Base-by-base conservation (phyloP, 2,329 filamentous ascomycete species). In the Aspergillus candidus region DNA sequence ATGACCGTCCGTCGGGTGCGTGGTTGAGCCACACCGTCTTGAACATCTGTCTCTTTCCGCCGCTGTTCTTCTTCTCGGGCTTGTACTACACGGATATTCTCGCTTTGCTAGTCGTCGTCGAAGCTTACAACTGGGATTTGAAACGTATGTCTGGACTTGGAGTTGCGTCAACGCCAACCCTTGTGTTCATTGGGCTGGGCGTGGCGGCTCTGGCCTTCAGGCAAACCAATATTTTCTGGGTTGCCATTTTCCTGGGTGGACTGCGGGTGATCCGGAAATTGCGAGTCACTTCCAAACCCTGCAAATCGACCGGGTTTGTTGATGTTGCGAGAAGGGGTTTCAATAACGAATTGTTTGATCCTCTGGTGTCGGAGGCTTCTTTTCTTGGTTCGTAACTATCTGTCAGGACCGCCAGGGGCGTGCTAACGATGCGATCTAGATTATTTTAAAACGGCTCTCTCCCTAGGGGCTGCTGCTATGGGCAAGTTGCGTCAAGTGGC, bases 141-240 rank as follows among this genome's bases (percentile, higher is more conserved):
- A 60, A 69, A 40, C 67, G 63, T 37, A 55, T 54, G 17, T 47
- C 49, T 34, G 46, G 49, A 32, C 48, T 39, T 32, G 50, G 50
- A 13, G 49, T 54, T 44, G 29, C 51, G 8, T 44, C 59, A 11
- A 45, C 56, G 11, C 53, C 59, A 35, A 53, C 61, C 18, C 17
- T 66, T 18, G 53, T 59, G 40, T 63, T 81, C 0, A 48, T 87
- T 0, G 1, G 73, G 0, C 62, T 84, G 5, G 89, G 89, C 0
- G 51, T 88, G 0, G 50, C 78, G 1, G 75, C 88, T 1, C 73
- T 98, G 14, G 70, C 78, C 2, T 93, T 95, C 72, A 77, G 93
- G 17, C 93, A 98, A 66, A 98, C 93, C 0, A 98, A 98, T 58
- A 85, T 97, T 44, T 95, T 98, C 62, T 98, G 93, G 93, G 83